These are phyloP conservation scores for Crithidia expoeki DNA, from an alignment of 208 protist genomes.

Conservation along the genomic window DNA sequence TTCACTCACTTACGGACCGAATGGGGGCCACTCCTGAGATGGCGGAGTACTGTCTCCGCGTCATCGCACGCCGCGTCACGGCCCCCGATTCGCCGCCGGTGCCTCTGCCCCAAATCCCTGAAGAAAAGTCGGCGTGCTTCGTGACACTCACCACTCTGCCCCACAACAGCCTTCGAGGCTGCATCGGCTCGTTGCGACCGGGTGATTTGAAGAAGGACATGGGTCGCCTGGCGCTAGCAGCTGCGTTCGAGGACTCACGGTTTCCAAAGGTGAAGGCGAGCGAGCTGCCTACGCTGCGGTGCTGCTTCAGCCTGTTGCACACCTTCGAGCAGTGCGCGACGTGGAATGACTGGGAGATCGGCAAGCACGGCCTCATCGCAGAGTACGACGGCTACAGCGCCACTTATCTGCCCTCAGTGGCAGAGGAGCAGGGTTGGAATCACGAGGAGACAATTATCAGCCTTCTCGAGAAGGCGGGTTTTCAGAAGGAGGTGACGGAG, in stretches of 20 bases:
- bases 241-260: slow-evolving; percentile 78
- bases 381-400: slow-evolving; percentile 64
- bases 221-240: slow-evolving; percentile 62
- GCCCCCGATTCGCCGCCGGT: slow-evolving; percentile 38
- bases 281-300: slow-evolving; percentile 71
- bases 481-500: slow-evolving; percentile 48
- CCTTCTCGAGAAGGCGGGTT: slow-evolving; percentile 79
- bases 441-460: slow-evolving; percentile 65
- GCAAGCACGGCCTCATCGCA: slow-evolving; percentile 80
- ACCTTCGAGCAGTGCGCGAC: slow-evolving; percentile 69
- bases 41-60: slow-evolving; percentile 86
- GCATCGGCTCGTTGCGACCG: slow-evolving; percentile 79
- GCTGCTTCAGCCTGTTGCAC: slow-evolving; percentile 85
- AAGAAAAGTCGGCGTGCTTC: slow-evolving; percentile 76
- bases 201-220: slow-evolving; percentile 74
- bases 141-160: slow-evolving; percentile 67
- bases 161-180: slow-evolving; percentile 74
- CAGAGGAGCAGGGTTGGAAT: slow-evolving; percentile 74
- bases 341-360: slow-evolving; percentile 88
- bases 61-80: slow-evolving; percentile 55
- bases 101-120: slow-evolving; percentile 52
- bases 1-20: not conserved
- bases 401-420: slow-evolving; percentile 85
- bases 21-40: slow-evolving; percentile 80
- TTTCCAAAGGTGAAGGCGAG: slow-evolving; percentile 65